A percentile compares a stretch with the other conserved stretches of the same genome.
These are phyloP conservation scores for Kandelia obovata DNA, from an alignment of 345 rosid species.

Conservation along the genomic window DNA sequence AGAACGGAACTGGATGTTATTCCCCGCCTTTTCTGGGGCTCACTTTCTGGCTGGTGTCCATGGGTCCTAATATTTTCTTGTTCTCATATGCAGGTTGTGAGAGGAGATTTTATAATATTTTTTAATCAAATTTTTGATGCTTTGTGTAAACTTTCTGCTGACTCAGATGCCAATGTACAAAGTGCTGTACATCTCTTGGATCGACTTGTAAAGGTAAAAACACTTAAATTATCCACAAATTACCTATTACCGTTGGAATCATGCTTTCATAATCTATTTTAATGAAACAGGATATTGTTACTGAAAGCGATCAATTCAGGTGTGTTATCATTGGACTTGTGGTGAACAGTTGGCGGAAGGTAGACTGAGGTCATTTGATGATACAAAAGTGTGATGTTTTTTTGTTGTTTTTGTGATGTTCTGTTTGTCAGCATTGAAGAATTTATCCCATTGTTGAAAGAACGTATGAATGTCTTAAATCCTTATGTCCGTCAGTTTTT, in stretches of 20 bases:
- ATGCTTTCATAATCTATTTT: slow-evolving; percentile 21
- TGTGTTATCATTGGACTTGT: slow-evolving; percentile 23
- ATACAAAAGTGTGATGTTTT: slow-evolving; percentile 10
- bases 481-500: slow-evolving; percentile 96
- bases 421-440: slow-evolving; percentile 80
- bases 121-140: slow-evolving; percentile 96
- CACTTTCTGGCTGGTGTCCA: background rate
- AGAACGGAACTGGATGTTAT: slow-evolving; percentile 4
- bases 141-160: slow-evolving; percentile 93
- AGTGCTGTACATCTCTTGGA: slow-evolving; percentile 99
- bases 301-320: slow-evolving; percentile 99
- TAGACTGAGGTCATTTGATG: background rate
- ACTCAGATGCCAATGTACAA: slow-evolving; percentile 95
- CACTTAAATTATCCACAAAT: background rate
- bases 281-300: slow-evolving; percentile 91
- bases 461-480: slow-evolving; percentile 92
- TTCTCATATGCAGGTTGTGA: slow-evolving; percentile 69
- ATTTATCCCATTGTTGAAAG: slow-evolving; percentile 91
- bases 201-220: slow-evolving; percentile 87
- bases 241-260: background rate
- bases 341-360: background rate
- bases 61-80: slow-evolving; percentile 12
- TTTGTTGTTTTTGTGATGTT: slow-evolving; percentile 12
- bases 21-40: too few relatives aligned
- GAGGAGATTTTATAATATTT: slow-evolving; percentile 95